These are phyloP conservation scores for Rutstroemia sp. DNA, from an alignment of 2,329 filamentous ascomycete species.

Conservation along the genomic window DNA sequence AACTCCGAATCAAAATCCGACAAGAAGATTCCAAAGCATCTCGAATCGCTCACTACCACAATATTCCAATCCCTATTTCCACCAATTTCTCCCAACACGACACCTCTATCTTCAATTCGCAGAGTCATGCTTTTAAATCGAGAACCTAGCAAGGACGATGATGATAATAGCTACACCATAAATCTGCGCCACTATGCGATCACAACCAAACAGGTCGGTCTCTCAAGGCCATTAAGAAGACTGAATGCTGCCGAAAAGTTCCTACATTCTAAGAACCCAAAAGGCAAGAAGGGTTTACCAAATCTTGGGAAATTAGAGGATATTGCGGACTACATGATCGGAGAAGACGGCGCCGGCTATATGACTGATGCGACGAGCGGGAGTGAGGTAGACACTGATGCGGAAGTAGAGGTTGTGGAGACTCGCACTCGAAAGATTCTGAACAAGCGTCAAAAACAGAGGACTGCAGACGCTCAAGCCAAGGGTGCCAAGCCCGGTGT, in stretches of 20 bases:
- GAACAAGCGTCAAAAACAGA: constrained; percentile 36
- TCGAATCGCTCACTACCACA: constrained; percentile 86
- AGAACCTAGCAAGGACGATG: constrained; percentile 46
- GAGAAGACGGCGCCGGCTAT: constrained; percentile 73
- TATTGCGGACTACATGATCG: constrained; percentile 89
- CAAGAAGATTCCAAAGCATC: constrained; percentile 78
- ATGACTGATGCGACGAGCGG: constrained; percentile 80
- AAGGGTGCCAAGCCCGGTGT: constrained; percentile 31
- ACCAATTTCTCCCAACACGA: constrained; percentile 85
- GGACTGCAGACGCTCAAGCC: constrained; percentile 34
- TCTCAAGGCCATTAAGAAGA: constrained; percentile 76
- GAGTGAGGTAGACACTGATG: constrained; percentile 88
- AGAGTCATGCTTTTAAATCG: constrained; percentile 87
- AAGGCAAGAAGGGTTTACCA: constrained; percentile 66
- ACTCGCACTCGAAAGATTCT: constrained; percentile 55
- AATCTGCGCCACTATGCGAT: constrained; percentile 94
- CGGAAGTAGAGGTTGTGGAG: constrained; percentile 81
- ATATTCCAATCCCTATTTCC: constrained; percentile 96
- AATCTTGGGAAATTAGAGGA: constrained; percentile 89
- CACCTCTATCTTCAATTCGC: constrained; percentile 85
- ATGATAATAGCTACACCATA: constrained; percentile 67
- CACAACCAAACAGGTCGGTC: constrained; percentile 75
- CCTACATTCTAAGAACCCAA: constrained; percentile 40
- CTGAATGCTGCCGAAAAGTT: constrained; percentile 82
- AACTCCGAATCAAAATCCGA: constrained; percentile 46